Percentiles rank a stretch among this genome's conserved stretches.
Conservation (phyloP, 768 basidiomycete species). For the Lactifluus hygrophoroides region DNA sequence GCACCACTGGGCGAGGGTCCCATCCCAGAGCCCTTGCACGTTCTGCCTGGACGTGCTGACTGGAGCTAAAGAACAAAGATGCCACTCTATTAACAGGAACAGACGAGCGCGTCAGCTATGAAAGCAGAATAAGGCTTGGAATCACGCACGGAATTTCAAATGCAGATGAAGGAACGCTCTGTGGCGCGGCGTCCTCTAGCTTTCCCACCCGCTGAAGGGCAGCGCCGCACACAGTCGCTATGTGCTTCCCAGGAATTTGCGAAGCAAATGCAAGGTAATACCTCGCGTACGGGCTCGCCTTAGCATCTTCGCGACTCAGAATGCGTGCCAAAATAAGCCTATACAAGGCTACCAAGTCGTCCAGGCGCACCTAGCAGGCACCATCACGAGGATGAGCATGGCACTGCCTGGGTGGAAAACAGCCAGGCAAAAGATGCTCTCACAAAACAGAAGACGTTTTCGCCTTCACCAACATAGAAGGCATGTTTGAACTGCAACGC, state of each 20-base stretch:
- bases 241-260: background rate
- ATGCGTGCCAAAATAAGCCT: slow-evolving; percentile 1
- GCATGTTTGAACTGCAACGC: background rate
- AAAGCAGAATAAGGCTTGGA: too few relatives aligned
- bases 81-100: too few relatives aligned
- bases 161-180: background rate
- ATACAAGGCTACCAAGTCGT: slow-evolving; percentile 7
- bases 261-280: slow-evolving; percentile 7
- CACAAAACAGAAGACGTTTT: background rate
- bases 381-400: too few relatives aligned
- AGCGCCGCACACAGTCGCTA: background rate
- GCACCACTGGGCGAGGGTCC: too few relatives aligned
- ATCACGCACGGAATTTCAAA: too few relatives aligned
- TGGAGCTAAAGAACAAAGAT: too few relatives aligned
- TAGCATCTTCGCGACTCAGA: background rate
- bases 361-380: slow-evolving; percentile 1
- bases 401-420: too few relatives aligned
- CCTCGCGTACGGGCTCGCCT: slow-evolving; percentile 11
- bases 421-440: background rate
- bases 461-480: background rate
- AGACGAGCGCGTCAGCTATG: too few relatives aligned
- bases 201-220: background rate
- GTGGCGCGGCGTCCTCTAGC: background rate
- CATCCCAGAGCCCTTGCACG: too few relatives aligned
- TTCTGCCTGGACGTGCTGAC: too few relatives aligned